Conservation (phyloP, 1,139 yeast species). For the Taiozyma sp. region DNA sequence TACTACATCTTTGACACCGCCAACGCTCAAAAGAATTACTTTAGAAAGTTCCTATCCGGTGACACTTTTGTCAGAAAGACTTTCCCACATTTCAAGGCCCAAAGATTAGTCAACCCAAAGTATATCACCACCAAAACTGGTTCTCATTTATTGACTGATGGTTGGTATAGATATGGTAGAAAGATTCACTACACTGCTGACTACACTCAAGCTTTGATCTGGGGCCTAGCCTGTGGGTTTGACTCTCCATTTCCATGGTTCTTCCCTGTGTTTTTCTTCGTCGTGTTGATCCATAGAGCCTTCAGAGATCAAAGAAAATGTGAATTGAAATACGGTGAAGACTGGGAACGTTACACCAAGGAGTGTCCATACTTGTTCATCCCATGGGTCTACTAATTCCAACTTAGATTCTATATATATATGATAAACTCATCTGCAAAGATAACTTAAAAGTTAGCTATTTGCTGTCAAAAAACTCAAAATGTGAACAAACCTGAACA, state of each 20-base stretch:
- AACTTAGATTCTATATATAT: too few species aligned
- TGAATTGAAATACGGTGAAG: constrained; percentile 82
- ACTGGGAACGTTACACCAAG: constrained; percentile 84
- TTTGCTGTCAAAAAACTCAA: not conserved
- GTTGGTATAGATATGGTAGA: constrained; percentile 92
- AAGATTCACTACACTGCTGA: constrained; percentile 96
- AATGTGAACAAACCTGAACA: too few species aligned
- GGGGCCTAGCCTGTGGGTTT: constrained; percentile 92
- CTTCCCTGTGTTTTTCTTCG: constrained; percentile 85
- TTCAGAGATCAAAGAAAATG: constrained; percentile 83
- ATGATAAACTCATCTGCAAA: not conserved
- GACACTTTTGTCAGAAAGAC: constrained; percentile 70
- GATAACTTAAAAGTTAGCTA: not conserved
- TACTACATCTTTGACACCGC: constrained; percentile 94
- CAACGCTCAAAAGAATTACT: constrained; percentile 92
- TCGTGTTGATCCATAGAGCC: constrained; percentile 86
- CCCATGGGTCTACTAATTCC: constrained; percentile 66
- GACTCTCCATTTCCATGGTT: constrained; percentile 92
- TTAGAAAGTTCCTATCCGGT: constrained; percentile 85
- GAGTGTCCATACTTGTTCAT: constrained; percentile 91
- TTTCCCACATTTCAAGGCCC: constrained; percentile 90
- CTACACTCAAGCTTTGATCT: constrained; percentile 77
- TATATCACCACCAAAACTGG: constrained; percentile 86
- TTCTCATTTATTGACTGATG: constrained; percentile 78
- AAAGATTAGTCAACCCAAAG: constrained; percentile 74